Evolutionary conservation across 2,329 filamentous ascomycete species (phyloP).

Genomic region (Microsporum ferrugineum): DNA sequence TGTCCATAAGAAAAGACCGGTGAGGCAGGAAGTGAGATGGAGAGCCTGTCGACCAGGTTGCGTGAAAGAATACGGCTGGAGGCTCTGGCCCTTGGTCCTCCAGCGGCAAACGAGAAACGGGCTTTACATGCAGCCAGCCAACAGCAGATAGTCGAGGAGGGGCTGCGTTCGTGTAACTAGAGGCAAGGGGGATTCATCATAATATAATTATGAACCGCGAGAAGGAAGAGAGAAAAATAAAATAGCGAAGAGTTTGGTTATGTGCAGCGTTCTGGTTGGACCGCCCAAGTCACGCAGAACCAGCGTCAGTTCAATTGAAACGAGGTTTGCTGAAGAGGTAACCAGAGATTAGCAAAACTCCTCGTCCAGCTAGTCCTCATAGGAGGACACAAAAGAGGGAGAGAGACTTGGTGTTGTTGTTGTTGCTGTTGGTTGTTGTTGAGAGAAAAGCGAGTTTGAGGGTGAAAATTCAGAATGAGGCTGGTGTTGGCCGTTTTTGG

Average conservation of each 20-base stretch:
- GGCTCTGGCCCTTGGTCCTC: not conserved
- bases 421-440: not conserved
- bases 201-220: not conserved
- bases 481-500: not conserved
- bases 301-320: not conserved
- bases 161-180: constrained; percentile 4
- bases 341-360: not conserved
- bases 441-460: not conserved
- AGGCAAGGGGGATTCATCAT: not conserved
- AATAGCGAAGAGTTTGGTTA: not conserved
- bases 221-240: not conserved
- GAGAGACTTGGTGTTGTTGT: not conserved
- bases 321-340: not conserved
- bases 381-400: not conserved
- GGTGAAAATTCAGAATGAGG: constrained; percentile 6
- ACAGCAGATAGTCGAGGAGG: not conserved
- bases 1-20: constrained; percentile 25
- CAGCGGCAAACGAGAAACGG: not conserved
- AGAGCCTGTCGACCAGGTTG: constrained; percentile 1
- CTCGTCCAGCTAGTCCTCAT: not conserved
- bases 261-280: not conserved
- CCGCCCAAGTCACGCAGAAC: not conserved
- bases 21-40: not conserved
- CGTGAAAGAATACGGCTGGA: not conserved
- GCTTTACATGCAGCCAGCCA: not conserved